Conservation (phyloP, 768 basidiomycete species). For the Neoboletus magnificus region DNA sequence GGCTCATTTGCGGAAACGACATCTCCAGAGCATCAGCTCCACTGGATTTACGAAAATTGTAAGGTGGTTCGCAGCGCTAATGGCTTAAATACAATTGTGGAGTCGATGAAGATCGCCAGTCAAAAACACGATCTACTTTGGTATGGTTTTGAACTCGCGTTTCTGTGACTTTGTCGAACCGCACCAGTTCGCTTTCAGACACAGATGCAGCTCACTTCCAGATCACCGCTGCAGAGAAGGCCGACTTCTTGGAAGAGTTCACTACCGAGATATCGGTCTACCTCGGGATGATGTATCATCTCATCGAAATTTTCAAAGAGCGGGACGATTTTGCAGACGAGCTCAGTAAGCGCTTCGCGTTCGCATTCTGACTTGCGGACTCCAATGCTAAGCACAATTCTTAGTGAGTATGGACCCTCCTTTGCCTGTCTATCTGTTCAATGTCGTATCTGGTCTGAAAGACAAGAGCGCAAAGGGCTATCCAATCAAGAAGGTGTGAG, state of each 20-base stretch:
- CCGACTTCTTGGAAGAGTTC: conserved; percentile 84
- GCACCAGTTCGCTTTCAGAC: conserved; percentile 68
- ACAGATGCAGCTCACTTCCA: conserved; percentile 68
- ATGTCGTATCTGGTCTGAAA: conserved; percentile 82
- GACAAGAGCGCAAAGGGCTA: conserved; percentile 95
- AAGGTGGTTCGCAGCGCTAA: conserved; percentile 81
- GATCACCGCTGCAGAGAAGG: conserved; percentile 65
- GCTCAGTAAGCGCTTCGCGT: conserved; percentile 63
- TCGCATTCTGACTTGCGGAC: not conserved
- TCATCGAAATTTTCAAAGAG: conserved; percentile 90
- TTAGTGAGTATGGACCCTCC: conserved; percentile 95
- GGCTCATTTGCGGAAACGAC: conserved; percentile 89
- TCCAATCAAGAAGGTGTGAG: conserved; percentile 88
- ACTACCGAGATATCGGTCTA: conserved; percentile 92
- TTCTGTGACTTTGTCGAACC: not conserved
- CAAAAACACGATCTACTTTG: conserved; percentile 83
- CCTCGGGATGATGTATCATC: conserved; percentile 91
- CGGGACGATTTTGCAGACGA: conserved; percentile 96
- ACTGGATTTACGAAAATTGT: conserved; percentile 94
- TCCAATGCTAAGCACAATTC: conserved; percentile 5
- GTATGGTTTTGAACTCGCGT: conserved; percentile 35
- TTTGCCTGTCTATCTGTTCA: conserved; percentile 88
- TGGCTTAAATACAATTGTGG: conserved; percentile 77
- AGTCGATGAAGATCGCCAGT: conserved; percentile 87
- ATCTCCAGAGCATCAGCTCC: conserved; percentile 91